Conservation (phyloP, 257 asterid genomes). For the Echium plantagineum region DNA sequence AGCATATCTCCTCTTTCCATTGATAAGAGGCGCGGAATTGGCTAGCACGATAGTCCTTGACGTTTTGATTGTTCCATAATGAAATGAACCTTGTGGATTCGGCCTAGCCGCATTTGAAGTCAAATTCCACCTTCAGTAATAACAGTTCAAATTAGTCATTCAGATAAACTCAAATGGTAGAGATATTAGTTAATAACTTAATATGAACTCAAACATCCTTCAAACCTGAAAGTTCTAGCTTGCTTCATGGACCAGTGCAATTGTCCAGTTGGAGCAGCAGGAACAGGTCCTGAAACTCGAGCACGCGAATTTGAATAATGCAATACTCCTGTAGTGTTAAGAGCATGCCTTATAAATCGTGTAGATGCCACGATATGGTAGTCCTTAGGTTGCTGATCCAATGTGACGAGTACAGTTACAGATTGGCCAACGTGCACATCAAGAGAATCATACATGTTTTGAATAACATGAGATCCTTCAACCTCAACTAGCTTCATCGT, state of each 20-base stretch:
- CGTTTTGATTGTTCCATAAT: slow-evolving; percentile 25
- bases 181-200: neutral
- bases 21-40: slow-evolving; percentile 26
- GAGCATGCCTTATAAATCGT: slow-evolving; percentile 12
- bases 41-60: slow-evolving; percentile 37
- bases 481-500: slow-evolving; percentile 41
- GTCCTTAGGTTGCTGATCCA: slow-evolving; percentile 39
- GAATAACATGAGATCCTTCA: slow-evolving; percentile 50
- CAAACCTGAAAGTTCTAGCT: slow-evolving; percentile 40
- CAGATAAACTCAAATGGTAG: neutral
- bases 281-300: slow-evolving; percentile 25
- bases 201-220: neutral
- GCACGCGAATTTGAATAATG: slow-evolving; percentile 29
- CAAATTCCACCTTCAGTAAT: slow-evolving; percentile 36
- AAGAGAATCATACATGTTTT: slow-evolving; percentile 30
- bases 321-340: slow-evolving; percentile 29
- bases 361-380: slow-evolving; percentile 34
- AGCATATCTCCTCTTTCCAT: slow-evolving; percentile 22
- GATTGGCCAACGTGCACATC: slow-evolving; percentile 53
- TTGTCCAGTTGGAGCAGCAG: slow-evolving; percentile 31
- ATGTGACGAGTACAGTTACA: slow-evolving; percentile 37
- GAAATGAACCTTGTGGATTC: slow-evolving; percentile 53
- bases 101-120: slow-evolving; percentile 48
- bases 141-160: neutral
- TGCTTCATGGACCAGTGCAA: slow-evolving; percentile 33